A percentile compares a stretch with the other conserved stretches of the same genome.
These are phyloP conservation scores for Thuidium tamariscinum DNA, from an alignment of 225 moss, liverwort and hornwort species.

Conservation along the genomic window DNA sequence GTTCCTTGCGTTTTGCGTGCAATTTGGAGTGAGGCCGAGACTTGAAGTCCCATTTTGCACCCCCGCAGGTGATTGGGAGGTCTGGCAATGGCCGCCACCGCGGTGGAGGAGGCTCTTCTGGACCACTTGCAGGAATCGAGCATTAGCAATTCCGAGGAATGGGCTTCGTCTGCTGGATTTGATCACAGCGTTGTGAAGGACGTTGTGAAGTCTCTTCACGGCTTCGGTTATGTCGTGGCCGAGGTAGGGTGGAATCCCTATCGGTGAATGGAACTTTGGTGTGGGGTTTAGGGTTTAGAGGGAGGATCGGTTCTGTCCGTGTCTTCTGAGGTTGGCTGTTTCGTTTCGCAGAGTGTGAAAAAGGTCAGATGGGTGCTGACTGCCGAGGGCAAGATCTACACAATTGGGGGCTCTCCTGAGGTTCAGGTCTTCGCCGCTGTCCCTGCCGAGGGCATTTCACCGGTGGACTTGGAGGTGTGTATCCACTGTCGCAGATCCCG, in stretches of 20 bases:
- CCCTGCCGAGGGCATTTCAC: conserved; percentile 50
- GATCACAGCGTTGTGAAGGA: conserved; percentile 50
- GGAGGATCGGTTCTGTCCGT: conserved; percentile 19
- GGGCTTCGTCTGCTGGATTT: conserved; percentile 30
- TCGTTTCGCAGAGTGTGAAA: conserved; percentile 23
- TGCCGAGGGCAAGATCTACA: conserved; percentile 41
- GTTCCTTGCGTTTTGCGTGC: too few relatives aligned
- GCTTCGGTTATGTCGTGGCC: conserved; percentile 41
- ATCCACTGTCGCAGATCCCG: neutral
- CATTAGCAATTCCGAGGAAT: conserved; percentile 39
- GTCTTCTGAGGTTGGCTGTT: neutral
- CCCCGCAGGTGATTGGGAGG: neutral
- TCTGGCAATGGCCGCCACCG: neutral
- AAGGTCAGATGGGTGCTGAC: conserved; percentile 34
- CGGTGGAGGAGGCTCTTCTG: conserved; percentile 48
- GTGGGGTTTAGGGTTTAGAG: conserved; percentile 12
- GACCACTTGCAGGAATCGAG: conserved; percentile 10
- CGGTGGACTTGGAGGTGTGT: conserved; percentile 34
- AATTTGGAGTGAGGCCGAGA: neutral
- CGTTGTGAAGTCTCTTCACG: conserved; percentile 48
- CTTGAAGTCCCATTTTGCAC: neutral
- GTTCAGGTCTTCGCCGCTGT: conserved; percentile 57
- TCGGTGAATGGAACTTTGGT: neutral
- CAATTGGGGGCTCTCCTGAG: conserved; percentile 51
- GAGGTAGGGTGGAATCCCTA: conserved; percentile 2